These are phyloP conservation scores for Pseudogymnoascus sp. DNA, from an alignment of 2,329 filamentous ascomycete genomes.

Conservation along the genomic window DNA sequence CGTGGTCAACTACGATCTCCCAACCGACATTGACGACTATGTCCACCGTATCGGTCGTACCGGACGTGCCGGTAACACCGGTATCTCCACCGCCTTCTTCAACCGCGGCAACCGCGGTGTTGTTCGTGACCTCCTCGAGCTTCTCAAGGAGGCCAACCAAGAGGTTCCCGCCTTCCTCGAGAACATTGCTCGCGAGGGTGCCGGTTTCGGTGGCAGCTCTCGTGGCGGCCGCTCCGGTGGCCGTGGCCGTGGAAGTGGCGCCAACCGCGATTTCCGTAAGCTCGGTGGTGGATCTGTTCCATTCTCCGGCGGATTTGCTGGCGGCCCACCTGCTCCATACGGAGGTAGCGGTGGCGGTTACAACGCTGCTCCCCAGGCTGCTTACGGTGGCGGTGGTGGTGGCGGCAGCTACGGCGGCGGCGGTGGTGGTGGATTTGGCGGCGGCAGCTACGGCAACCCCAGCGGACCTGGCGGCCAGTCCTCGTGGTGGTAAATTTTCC, in stretches of 20 bases:
- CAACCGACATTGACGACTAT: conserved; percentile 97
- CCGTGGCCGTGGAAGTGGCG: conserved; percentile 60
- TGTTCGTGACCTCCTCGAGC: conserved; percentile 91
- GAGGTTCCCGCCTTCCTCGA: conserved; percentile 91
- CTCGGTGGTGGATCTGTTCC: conserved; percentile 44
- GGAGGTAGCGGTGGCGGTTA: conserved; percentile 40
- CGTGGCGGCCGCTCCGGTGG: conserved; percentile 60
- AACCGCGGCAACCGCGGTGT: conserved; percentile 99
- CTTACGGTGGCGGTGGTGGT: conserved; percentile 36
- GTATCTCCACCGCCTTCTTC: conserved; percentile 98
- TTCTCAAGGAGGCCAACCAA: conserved; percentile 98
- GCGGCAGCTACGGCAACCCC: conserved; percentile 48
- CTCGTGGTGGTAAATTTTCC: conserved; percentile 48
- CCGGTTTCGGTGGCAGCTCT: conserved; percentile 66
- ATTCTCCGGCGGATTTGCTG: conserved; percentile 32
- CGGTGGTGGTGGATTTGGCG: conserved; percentile 34
- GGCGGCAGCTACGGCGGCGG: conserved; percentile 35
- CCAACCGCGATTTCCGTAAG: conserved; percentile 88
- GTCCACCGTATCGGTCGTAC: conserved; percentile 99
- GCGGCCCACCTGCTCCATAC: conserved; percentile 24
- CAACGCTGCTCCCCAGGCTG: conserved; percentile 33
- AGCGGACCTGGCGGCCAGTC: conserved; percentile 42
- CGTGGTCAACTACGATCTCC: conserved; percentile 99
- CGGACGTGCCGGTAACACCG: conserved; percentile 97
- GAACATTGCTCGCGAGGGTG: conserved; percentile 91